Evolutionary conservation across 257 asterid genomes (phyloP).

Genomic region (Nicotiana noctiflora): DNA sequence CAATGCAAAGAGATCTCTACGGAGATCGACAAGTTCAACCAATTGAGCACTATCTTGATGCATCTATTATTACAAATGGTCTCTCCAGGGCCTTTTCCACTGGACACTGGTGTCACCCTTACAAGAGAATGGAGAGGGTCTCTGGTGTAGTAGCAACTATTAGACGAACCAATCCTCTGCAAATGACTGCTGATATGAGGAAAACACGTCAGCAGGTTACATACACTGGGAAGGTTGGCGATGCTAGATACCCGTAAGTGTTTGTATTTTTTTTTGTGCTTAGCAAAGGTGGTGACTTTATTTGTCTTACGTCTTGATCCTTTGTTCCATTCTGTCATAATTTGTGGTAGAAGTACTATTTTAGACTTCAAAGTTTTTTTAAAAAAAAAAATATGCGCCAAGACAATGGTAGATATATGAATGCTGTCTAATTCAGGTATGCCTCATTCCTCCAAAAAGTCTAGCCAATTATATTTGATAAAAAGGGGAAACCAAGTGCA

Average conservation of each 20-base stretch:
- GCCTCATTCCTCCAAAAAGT: background rate
- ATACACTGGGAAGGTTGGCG: conserved; percentile 92
- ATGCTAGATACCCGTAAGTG: conserved; percentile 95
- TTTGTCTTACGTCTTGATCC: conserved; percentile 9
- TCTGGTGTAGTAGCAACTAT: conserved; percentile 92
- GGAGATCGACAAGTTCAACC: conserved; percentile 49
- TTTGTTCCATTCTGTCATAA: background rate
- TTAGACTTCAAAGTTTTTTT: background rate
- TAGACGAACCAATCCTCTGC: conserved; percentile 87
- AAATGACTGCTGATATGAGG: conserved; percentile 80
- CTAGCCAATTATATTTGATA: background rate
- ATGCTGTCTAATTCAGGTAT: background rate
- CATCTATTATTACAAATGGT: conserved; percentile 81
- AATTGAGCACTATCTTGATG: conserved; percentile 63
- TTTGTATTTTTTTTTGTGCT: background rate
- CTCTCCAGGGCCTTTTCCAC: conserved; percentile 96
- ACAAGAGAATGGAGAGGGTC: conserved; percentile 73
- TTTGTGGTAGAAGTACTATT: background rate
- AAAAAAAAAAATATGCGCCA: background rate
- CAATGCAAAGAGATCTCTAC: conserved; percentile 74
- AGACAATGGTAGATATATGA: background rate
- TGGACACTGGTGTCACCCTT: conserved; percentile 89
- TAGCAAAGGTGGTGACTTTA: background rate
- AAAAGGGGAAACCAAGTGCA: background rate
- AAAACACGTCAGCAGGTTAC: conserved; percentile 87